phyloP scores from a whole-genome alignment of 306 rosid species.

The Medicago ruthenica region DNA sequence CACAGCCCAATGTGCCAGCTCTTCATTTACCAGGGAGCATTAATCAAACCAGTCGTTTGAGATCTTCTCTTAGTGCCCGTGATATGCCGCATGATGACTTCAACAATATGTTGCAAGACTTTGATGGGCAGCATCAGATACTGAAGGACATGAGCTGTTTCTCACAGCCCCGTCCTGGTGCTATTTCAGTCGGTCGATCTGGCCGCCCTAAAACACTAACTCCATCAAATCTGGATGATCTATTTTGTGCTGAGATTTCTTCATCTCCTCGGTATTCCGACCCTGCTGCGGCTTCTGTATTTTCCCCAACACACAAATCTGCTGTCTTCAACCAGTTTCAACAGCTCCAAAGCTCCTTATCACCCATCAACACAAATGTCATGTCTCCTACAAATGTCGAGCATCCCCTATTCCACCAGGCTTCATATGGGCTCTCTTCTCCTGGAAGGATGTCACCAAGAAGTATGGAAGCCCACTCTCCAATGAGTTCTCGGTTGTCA shows the following conservation, averaged over 20 bases:
- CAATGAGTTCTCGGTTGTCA: slow-evolving; percentile 66
- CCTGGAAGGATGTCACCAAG: slow-evolving; percentile 95
- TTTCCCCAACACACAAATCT: slow-evolving; percentile 84
- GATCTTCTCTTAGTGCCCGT: slow-evolving; percentile 85
- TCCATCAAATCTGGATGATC: slow-evolving; percentile 85
- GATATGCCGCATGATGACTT: slow-evolving; percentile 67
- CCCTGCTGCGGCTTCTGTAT: slow-evolving; percentile 59
- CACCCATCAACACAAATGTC: slow-evolving; percentile 76
- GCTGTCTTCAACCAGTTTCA: slow-evolving; percentile 80
- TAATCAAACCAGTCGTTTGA: slow-evolving; percentile 84
- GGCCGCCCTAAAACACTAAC: slow-evolving; percentile 73
- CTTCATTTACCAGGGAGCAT: slow-evolving; percentile 86
- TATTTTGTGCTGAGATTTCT: slow-evolving; percentile 76
- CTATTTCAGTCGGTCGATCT: slow-evolving; percentile 56
- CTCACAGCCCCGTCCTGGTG: slow-evolving; percentile 61
- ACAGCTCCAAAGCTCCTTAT: slow-evolving; percentile 73
- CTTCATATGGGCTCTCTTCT: slow-evolving; percentile 69
- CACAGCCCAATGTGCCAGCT: slow-evolving; percentile 85
- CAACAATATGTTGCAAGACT: slow-evolving; percentile 58
- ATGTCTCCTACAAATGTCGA: slow-evolving; percentile 74
- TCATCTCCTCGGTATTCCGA: slow-evolving; percentile 81
- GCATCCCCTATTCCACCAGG: slow-evolving; percentile 68
- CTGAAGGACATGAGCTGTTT: slow-evolving; percentile 71
- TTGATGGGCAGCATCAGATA: slow-evolving; percentile 69
- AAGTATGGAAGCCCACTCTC: slow-evolving; percentile 77